Conservation (phyloP, 2,329 filamentous ascomycete species). For the Beauveria sp. region DNA sequence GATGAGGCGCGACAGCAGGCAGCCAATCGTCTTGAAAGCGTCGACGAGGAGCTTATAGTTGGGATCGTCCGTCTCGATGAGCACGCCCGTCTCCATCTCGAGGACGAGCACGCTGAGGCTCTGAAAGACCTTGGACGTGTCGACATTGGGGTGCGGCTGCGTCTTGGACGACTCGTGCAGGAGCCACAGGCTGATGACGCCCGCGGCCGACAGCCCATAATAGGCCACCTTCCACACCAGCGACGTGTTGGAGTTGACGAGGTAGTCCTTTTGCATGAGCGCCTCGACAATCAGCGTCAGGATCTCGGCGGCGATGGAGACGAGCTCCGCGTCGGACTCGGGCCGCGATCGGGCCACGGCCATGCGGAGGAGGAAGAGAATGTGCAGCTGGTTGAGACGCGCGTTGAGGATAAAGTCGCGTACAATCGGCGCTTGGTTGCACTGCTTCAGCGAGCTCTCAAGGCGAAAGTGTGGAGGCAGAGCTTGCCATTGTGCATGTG, state of each 20-base stretch:
- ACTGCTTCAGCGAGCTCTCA: constrained; percentile 9
- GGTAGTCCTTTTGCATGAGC: constrained; percentile 11
- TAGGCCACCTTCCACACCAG: constrained; percentile 14
- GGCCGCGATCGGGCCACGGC: neutral
- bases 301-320: constrained; percentile 4
- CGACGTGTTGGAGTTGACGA: constrained; percentile 12
- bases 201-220: constrained; percentile 16
- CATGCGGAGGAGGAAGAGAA: constrained; percentile 11
- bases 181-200: constrained; percentile 15
- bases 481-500: constrained; percentile 6
- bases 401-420: constrained; percentile 10
- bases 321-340: constrained; percentile 8
- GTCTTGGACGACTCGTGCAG: constrained; percentile 9
- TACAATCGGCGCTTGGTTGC: neutral
- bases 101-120: constrained; percentile 14
- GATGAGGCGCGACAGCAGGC: constrained; percentile 7
- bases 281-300: constrained; percentile 8
- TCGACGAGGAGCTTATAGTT: constrained; percentile 16
- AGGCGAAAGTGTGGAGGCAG: constrained; percentile 9
- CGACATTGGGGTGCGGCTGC: neutral
- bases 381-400: constrained; percentile 9
- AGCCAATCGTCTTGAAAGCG: constrained; percentile 15
- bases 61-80: constrained; percentile 15
- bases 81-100: constrained; percentile 15
- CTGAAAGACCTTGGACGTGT: constrained; percentile 13